phyloP scores from a whole-genome alignment of 129 eudicot genomes.

The Saussurea involucrata region DNA sequence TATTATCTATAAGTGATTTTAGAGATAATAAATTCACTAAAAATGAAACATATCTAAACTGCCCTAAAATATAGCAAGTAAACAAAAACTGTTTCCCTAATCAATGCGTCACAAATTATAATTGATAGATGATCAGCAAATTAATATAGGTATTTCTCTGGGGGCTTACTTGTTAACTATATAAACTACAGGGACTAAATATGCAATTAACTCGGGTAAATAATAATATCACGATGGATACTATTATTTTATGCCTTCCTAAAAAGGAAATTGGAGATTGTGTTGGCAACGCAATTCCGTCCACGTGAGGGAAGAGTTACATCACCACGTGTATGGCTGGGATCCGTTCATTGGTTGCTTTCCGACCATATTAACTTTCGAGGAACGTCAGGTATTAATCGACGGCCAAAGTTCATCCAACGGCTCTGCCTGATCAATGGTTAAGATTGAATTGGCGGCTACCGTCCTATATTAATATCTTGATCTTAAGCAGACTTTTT shows the following conservation, averaged over 20 bases:
- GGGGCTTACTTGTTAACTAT: not conserved
- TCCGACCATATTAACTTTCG: slow-evolving; percentile 24
- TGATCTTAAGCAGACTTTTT: slow-evolving; percentile 14
- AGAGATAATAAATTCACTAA: too few species aligned
- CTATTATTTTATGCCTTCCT: not conserved
- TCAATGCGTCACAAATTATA: not conserved
- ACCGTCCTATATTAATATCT: slow-evolving; percentile 53
- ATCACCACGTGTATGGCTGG: slow-evolving; percentile 39
- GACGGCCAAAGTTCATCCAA: slow-evolving; percentile 38
- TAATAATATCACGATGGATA: too few species aligned
- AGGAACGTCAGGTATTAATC: slow-evolving; percentile 32
- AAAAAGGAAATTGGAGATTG: slow-evolving; percentile 16
- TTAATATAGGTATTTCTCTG: not conserved
- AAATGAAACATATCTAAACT: too few species aligned
- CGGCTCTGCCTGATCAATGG: slow-evolving; percentile 45
- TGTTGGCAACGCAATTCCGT: slow-evolving; percentile 28
- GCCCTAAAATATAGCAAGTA: not conserved
- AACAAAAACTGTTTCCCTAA: too few species aligned
- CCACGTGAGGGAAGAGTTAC: slow-evolving; percentile 27
- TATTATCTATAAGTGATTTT: too few species aligned
- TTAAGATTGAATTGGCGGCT: slow-evolving; percentile 47
- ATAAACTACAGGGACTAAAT: not conserved
- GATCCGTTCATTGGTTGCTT: slow-evolving; percentile 4
- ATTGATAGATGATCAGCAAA: not conserved
- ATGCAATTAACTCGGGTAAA: not conserved